Base-by-base conservation (phyloP, 768 basidiomycete genomes). In the Pleurotus tuoliensis region DNA sequence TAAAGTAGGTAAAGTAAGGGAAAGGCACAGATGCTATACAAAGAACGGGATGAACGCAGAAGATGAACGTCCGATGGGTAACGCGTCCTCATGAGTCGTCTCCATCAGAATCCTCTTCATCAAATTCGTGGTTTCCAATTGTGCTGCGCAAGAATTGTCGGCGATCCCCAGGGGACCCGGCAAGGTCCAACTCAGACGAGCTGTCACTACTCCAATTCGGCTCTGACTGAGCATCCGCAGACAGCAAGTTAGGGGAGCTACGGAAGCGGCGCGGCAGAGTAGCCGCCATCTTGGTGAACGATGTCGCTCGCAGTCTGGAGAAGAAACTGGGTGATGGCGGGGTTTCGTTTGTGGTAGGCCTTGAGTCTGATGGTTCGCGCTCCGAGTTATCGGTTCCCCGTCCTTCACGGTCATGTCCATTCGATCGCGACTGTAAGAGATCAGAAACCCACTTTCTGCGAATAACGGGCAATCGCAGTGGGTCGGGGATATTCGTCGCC, bases 151-250 rank as follows among this genome's bases (percentile, higher is more conserved):
- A 34, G 16, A 39, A 38, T 4, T 41, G 51, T 39, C 51, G 24
- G 22, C 39, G 51, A n/a, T 53, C 51, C n/a, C 41, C 51, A 38
- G 34, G 38, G 57, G 39, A 11, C 30, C 30, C 30, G 30, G 30
- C 39, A 30, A 68, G 40, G 30, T 71, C 74, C 48, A 77, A 79
- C 34, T 81, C 83, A 13, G 81, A 81, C 9, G 83, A 84, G 54
- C 78, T 84, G 62, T 85, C 83, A 51, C 80, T 86, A 61, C 82
- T 82, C 82, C 83, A 85, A 1, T 65, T 64, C 43, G 68, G 67
- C 46, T 76, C 78, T 15, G 66, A 62, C 53, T 61, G 64, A 54
- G 58, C 62, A n/a, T 71, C 59, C 47, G 63, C 58, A 11, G 34
- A 38, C 24, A 39, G 5, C 9, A 53, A 39, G 25, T 53, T 53